These are phyloP conservation scores for Bruguiera parviflora DNA, from an alignment of 345 rosid genomes.

Conservation along the genomic window DNA sequence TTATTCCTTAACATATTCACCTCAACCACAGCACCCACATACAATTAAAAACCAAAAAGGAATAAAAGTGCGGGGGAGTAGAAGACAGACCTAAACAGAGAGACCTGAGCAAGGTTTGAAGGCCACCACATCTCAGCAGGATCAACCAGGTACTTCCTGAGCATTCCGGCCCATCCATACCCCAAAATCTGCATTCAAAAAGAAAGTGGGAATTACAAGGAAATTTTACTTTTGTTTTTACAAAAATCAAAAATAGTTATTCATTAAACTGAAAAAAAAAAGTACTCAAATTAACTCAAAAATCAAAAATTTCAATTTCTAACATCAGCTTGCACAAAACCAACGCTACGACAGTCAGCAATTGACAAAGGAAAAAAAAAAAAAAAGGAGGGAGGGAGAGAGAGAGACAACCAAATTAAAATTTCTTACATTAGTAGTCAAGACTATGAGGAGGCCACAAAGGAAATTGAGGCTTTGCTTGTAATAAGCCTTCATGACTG, in stretches of 20 bases:
- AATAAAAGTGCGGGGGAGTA: not conserved
- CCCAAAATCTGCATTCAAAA: conserved; percentile 61
- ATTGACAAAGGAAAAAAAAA: not conserved
- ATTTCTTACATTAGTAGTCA: conserved; percentile 71
- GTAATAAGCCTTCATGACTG: conserved; percentile 95
- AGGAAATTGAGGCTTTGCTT: conserved; percentile 73
- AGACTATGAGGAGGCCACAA: conserved; percentile 73
- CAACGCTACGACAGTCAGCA: not conserved
- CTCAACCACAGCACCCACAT: conserved; percentile 18
- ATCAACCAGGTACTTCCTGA: conserved; percentile 90
- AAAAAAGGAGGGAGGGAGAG: not conserved
- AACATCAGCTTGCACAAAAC: not conserved
- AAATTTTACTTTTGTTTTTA: too few relatives aligned
- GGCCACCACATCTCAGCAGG: conserved; percentile 99
- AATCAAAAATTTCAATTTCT: not conserved
- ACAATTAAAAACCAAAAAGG: not conserved
- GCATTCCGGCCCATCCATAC: conserved; percentile 99
- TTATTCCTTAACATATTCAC: conserved; percentile 15
- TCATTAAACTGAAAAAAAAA: too few relatives aligned
- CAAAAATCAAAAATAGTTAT: too few relatives aligned
- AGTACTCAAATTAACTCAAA: too few relatives aligned
- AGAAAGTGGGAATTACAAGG: not conserved
- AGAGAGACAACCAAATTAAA: not conserved
- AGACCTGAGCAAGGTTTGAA: conserved; percentile 95
- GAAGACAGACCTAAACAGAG: conserved; percentile 75